Percentiles rank a stretch among this genome's conserved stretches.
These are phyloP conservation scores for Lipomyces lipofer DNA, from an alignment of 805 yeast genomes.

Conservation along the genomic window DNA sequence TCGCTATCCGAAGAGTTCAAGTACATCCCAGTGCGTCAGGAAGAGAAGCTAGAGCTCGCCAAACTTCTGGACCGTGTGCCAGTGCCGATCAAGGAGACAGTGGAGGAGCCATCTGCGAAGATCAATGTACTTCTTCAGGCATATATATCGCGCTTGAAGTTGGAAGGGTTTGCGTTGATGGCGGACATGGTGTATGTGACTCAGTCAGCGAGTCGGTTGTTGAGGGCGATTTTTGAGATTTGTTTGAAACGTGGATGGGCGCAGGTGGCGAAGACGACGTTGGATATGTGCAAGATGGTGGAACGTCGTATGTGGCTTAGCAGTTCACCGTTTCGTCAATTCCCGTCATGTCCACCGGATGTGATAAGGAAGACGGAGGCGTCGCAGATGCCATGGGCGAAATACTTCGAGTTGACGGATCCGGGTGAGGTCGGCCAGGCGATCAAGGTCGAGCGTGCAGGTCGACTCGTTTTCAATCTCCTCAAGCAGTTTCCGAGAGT, in stretches of 20 bases:
- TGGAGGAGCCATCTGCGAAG: constrained; percentile 73
- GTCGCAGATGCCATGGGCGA: constrained; percentile 78
- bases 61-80: constrained; percentile 76
- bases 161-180: constrained; percentile 88
- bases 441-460: constrained; percentile 66
- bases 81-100: constrained; percentile 74
- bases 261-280: constrained; percentile 52
- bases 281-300: constrained; percentile 75
- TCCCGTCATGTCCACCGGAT: constrained; percentile 66
- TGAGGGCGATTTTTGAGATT: constrained; percentile 83
- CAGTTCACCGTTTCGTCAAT: constrained; percentile 84
- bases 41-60: constrained; percentile 73
- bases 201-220: constrained; percentile 87
- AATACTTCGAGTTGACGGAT: constrained; percentile 63
- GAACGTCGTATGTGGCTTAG: constrained; percentile 82
- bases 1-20: constrained; percentile 83
- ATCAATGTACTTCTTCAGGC: constrained; percentile 79
- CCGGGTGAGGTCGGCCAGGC: constrained; percentile 83
- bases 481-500: constrained; percentile 74
- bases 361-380: constrained; percentile 73
- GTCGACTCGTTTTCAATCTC: constrained; percentile 53
- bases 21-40: constrained; percentile 79
- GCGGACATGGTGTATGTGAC: constrained; percentile 92
- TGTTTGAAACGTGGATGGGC: constrained; percentile 74
- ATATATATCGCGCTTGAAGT: constrained; percentile 70